Conservation (phyloP, 2,329 filamentous ascomycete species). For the Xylariaceae sp. region DNA sequence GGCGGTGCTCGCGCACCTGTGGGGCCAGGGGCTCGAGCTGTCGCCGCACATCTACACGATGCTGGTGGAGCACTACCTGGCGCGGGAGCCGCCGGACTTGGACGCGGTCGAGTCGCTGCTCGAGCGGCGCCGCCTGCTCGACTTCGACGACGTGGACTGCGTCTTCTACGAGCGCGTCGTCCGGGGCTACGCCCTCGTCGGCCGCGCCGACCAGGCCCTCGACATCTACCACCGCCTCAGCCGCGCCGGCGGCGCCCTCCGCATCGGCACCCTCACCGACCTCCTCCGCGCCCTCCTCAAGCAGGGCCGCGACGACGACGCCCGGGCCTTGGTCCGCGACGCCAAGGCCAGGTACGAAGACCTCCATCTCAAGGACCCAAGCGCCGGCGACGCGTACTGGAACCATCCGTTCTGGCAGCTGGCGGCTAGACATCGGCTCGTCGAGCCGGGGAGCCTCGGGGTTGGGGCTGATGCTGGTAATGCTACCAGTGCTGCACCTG, state of each 20-base stretch:
- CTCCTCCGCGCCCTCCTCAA: conserved; percentile 41
- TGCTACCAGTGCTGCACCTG: conserved; percentile 9
- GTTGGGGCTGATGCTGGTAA: background rate
- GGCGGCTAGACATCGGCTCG: conserved; percentile 12
- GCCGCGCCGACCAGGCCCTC: conserved; percentile 54
- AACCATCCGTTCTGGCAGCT: conserved; percentile 33
- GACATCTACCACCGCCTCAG: conserved; percentile 51
- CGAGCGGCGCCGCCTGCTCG: conserved; percentile 42
- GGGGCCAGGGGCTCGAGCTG: conserved; percentile 51
- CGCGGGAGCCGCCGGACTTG: conserved; percentile 59
- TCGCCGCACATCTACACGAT: conserved; percentile 74
- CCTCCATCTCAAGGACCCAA: conserved; percentile 4
- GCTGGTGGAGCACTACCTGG: conserved; percentile 63
- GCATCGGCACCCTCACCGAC: conserved; percentile 47
- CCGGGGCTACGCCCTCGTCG: conserved; percentile 63
- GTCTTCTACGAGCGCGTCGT: conserved; percentile 51
- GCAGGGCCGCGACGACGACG: conserved; percentile 24
- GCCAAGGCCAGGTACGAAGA: conserved; percentile 27
- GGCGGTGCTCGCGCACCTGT: conserved; percentile 66
- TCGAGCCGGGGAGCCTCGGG: background rate
- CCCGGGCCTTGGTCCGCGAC: conserved; percentile 27
- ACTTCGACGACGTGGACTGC: conserved; percentile 47
- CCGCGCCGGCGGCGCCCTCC: conserved; percentile 44
- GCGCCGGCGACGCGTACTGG: conserved; percentile 26
- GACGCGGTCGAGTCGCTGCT: conserved; percentile 63